Evolutionary conservation across 2,329 filamentous ascomycete genomes (phyloP).

Genomic region (Penicillium sumatraense): DNA sequence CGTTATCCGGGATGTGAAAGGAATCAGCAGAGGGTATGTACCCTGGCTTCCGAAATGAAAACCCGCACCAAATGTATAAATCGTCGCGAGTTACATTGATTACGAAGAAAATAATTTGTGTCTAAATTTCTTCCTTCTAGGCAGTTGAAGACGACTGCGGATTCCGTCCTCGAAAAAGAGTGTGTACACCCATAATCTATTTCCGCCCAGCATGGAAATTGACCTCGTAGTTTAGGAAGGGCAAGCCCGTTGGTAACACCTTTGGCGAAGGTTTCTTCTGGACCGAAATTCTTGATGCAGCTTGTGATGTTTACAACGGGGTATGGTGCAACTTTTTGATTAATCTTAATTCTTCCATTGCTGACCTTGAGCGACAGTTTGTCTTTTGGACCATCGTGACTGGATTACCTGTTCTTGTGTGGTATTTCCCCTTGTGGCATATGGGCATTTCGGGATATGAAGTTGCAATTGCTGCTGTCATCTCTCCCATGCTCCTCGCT

Average conservation of each 20-base stretch:
- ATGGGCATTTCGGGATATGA: constrained; percentile 99
- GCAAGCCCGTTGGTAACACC: constrained; percentile 71
- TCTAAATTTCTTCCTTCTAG: constrained; percentile 48
- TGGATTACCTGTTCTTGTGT: constrained; percentile 83
- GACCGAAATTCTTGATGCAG: constrained; percentile 75
- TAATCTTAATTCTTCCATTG: constrained; percentile 16
- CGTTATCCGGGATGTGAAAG: constrained; percentile 85
- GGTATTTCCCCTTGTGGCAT: constrained; percentile 98
- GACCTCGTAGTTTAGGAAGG: constrained; percentile 63
- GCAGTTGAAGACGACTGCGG: constrained; percentile 54
- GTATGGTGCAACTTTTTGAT: constrained; percentile 54
- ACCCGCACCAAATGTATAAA: constrained; percentile 53
- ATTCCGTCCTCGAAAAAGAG: constrained; percentile 70
- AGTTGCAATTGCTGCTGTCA: constrained; percentile 79
- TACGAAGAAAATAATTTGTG: constrained; percentile 37
- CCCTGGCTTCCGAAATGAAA: constrained; percentile 89
- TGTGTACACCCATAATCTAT: constrained; percentile 55
- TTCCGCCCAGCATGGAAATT: constrained; percentile 20
- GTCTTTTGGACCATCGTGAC: constrained; percentile 96
- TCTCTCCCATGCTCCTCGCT: constrained; percentile 79
- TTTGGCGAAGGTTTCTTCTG: constrained; percentile 75
- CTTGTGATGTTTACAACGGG: constrained; percentile 89
- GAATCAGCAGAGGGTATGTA: constrained; percentile 97
- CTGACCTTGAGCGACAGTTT: constrained; percentile 61
- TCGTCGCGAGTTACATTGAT: constrained; percentile 47